These are phyloP conservation scores for Septoria petroselini DNA, from an alignment of 2,329 filamentous ascomycete species.

Conservation along the genomic window DNA sequence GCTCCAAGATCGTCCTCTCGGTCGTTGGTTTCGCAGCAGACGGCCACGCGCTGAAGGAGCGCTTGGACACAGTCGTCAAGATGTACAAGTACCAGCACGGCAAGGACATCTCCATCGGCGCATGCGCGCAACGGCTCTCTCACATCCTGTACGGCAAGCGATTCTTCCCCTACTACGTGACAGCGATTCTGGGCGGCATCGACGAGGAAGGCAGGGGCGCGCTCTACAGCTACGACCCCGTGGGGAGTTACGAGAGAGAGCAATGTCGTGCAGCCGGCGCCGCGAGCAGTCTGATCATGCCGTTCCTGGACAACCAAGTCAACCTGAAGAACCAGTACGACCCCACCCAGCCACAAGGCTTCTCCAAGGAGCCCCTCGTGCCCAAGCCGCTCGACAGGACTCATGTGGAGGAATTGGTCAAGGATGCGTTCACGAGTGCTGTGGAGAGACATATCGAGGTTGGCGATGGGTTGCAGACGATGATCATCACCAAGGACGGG, in stretches of 20 bases:
- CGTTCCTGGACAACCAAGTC: conserved; percentile 98
- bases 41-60: conserved; percentile 88
- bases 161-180: conserved; percentile 98
- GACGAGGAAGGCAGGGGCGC: conserved; percentile 94
- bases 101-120: conserved; percentile 91
- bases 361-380: conserved; percentile 71
- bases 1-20: conserved; percentile 82
- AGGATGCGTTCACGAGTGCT: conserved; percentile 96
- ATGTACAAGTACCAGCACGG: conserved; percentile 98
- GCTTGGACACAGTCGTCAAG: conserved; percentile 90
- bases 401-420: conserved; percentile 81
- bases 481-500: conserved; percentile 83
- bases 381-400: conserved; percentile 65
- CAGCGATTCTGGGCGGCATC: conserved; percentile 87
- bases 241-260: conserved; percentile 95
- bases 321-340: conserved; percentile 99
- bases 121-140: conserved; percentile 89
- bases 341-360: conserved; percentile 77
- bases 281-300: conserved; percentile 86
- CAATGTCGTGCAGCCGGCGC: conserved; percentile 92
- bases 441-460: conserved; percentile 99
- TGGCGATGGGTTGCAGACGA: conserved; percentile 90
- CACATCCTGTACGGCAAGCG: conserved; percentile 97
- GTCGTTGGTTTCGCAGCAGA: conserved; percentile 96
- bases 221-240: conserved; percentile 95